Percentiles rank a stretch among this genome's conserved stretches.
Conservation (phyloP, 1,139 yeast species). For the Scheffersomyces insectosa region DNA sequence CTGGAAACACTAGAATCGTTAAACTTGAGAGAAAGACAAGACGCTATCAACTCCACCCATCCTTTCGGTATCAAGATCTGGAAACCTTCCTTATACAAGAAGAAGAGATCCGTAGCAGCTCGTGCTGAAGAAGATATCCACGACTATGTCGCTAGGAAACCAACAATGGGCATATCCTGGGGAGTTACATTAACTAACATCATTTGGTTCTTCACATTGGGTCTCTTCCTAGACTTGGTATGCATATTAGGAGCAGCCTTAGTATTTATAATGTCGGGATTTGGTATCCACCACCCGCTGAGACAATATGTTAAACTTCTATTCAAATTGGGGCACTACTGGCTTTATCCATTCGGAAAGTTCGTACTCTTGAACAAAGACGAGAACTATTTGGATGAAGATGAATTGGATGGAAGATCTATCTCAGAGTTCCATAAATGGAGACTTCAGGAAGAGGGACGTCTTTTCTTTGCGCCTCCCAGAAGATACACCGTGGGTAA, state of each 20-base stretch:
- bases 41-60: constrained; percentile 94
- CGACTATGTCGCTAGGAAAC: constrained; percentile 52
- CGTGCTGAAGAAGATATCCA: constrained; percentile 95
- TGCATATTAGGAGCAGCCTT: constrained; percentile 51
- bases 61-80: constrained; percentile 98
- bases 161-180: constrained; percentile 54
- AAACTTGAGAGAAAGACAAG: constrained; percentile 90
- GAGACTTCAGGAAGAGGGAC: constrained; percentile 77
- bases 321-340: constrained; percentile 64
- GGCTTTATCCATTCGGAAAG: constrained; percentile 86
- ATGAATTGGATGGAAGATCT: constrained; percentile 84
- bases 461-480: constrained; percentile 72
- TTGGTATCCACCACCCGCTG: constrained; percentile 37
- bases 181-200: constrained; percentile 70
- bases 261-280: constrained; percentile 50
- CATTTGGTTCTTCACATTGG: constrained; percentile 77
- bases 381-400: constrained; percentile 81
- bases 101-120: constrained; percentile 85
- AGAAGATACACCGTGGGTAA: constrained; percentile 39
- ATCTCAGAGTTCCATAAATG: constrained; percentile 84
- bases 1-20: constrained; percentile 71
- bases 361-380: constrained; percentile 79
- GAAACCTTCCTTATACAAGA: constrained; percentile 97
- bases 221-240: constrained; percentile 55
- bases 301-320: constrained; percentile 62